Percentiles rank a stretch among this genome's conserved stretches.
Conservation (phyloP, 73 alveolate species). For the Paramecium caudatum region DNA sequence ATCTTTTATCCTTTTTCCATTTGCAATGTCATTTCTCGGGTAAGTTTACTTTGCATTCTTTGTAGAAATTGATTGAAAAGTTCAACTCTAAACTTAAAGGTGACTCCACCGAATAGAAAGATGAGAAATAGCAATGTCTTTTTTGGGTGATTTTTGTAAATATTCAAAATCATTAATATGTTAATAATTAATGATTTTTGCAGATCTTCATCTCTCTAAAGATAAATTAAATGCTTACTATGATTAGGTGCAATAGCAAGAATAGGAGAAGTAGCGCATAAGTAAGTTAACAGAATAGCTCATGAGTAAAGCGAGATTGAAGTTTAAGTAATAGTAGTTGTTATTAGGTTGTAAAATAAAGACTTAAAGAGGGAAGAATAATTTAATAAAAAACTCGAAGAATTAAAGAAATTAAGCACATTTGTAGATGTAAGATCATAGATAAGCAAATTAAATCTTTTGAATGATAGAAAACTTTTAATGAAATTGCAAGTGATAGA, state of each 20-base stretch:
- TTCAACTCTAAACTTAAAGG: neutral
- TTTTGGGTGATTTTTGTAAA: neutral
- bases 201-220: neutral
- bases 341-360: neutral
- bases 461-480: conserved; percentile 28
- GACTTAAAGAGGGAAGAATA: conserved; percentile 8
- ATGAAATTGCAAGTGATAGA: conserved; percentile 15
- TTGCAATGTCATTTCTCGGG: neutral
- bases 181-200: conserved; percentile 35
- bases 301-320: conserved; percentile 17
- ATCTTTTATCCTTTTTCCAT: neutral
- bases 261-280: neutral
- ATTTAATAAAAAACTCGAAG: conserved; percentile 58
- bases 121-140: neutral
- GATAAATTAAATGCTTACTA: conserved; percentile 29
- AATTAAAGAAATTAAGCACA: neutral
- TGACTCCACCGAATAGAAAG: neutral
- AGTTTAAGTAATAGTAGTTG: neutral
- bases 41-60: neutral
- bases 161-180: neutral
- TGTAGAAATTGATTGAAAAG: neutral
- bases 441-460: neutral
- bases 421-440: conserved; percentile 59
- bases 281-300: neutral
- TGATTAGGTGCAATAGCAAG: neutral